Percentiles rank a stretch among this genome's conserved stretches.
Evolutionary conservation across 2,329 filamentous ascomycete genomes (phyloP).

Genomic region (Colletotrichum sublineola): DNA sequence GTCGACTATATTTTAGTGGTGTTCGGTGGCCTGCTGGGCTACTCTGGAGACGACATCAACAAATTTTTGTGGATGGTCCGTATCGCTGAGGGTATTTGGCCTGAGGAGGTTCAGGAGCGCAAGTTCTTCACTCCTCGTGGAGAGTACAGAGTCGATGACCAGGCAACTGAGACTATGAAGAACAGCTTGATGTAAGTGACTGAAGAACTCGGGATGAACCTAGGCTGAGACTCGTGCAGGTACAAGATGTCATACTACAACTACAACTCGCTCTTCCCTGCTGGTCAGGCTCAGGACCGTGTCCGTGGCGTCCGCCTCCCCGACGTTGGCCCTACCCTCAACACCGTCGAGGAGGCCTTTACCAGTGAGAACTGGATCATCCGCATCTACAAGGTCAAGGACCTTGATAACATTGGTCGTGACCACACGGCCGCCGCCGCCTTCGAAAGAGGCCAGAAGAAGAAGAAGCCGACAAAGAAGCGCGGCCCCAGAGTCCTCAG

Average conservation of each 20-base stretch:
- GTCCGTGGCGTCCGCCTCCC: constrained; percentile 87
- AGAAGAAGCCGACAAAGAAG: constrained; percentile 82
- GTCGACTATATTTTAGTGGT: constrained; percentile 99
- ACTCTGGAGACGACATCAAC: constrained; percentile 99
- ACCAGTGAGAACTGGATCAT: constrained; percentile 99
- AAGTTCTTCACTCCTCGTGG: constrained; percentile 94
- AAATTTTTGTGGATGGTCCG: constrained; percentile 99
- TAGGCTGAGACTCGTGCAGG: constrained; percentile 65
- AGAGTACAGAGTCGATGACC: constrained; percentile 94
- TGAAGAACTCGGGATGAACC: background rate
- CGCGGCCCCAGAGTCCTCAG: constrained; percentile 79
- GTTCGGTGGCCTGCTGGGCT: constrained; percentile 94
- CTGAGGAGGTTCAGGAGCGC: constrained; percentile 97
- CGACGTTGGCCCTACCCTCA: constrained; percentile 86
- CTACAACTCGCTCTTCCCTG: constrained; percentile 90
- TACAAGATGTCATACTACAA: constrained; percentile 99
- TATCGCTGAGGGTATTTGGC: constrained; percentile 99
- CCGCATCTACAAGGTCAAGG: constrained; percentile 99
- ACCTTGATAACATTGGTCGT: constrained; percentile 94
- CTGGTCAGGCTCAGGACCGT: constrained; percentile 89
- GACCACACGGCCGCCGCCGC: constrained; percentile 79
- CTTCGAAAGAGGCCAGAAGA: constrained; percentile 86
- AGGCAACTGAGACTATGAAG: constrained; percentile 96
- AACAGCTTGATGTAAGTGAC: constrained; percentile 94
- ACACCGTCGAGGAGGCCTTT: constrained; percentile 94